Evolutionary conservation across 768 basidiomycete species (phyloP).

Genomic region (Tricholoma bakamatsutake): DNA sequence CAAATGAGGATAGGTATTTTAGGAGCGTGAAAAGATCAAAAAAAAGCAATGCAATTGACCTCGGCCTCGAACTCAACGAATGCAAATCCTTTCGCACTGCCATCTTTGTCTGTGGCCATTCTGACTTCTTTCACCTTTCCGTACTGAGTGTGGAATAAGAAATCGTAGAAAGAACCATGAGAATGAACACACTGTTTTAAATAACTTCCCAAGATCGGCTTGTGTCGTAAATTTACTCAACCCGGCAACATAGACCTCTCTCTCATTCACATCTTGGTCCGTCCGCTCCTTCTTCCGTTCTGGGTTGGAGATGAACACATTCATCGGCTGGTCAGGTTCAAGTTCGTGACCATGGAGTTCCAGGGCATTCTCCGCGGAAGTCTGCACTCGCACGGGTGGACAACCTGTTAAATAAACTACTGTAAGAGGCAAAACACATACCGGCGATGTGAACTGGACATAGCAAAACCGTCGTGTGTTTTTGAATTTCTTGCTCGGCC

Average conservation of each 20-base stretch:
- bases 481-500: conserved; percentile 98
- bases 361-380: conserved; percentile 70
- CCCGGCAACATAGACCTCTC: conserved; percentile 86
- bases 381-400: conserved; percentile 26
- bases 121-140: conserved; percentile 80
- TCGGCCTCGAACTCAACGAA: conserved; percentile 88
- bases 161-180: neutral
- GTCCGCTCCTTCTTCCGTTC: conserved; percentile 85
- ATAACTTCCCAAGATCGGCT: conserved; percentile 72
- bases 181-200: conserved; percentile 54
- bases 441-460: conserved; percentile 83
- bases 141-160: conserved; percentile 43
- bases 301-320: conserved; percentile 86
- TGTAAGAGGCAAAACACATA: conserved; percentile 31
- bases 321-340: conserved; percentile 60
- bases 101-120: conserved; percentile 66
- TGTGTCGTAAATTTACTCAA: conserved; percentile 74
- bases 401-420: neutral
- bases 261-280: conserved; percentile 77
- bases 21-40: neutral
- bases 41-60: conserved; percentile 34
- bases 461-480: conserved; percentile 89
- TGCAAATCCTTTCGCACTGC: conserved; percentile 76
- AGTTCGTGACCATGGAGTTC: conserved; percentile 74
- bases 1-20: neutral